Evolutionary conservation across 331 rosid species (phyloP).

Genomic region (Malus hybrid): DNA sequence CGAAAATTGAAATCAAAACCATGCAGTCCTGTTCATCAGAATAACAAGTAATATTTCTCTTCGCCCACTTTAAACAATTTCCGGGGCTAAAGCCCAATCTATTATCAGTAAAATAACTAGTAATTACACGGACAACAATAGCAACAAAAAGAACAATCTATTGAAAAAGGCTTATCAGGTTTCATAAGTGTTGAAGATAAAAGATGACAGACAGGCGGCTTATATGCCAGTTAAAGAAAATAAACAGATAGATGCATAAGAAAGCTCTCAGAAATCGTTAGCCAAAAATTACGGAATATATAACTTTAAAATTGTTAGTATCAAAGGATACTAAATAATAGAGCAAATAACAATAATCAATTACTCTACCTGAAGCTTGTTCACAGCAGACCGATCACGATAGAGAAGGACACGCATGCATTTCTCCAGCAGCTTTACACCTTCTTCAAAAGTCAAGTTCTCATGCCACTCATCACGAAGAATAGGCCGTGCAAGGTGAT

Average conservation of each 20-base stretch:
- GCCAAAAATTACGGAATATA: background rate
- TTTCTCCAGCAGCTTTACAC: conserved; percentile 76
- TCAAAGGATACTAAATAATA: background rate
- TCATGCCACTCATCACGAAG: conserved; percentile 93
- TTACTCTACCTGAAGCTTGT: conserved; percentile 75
- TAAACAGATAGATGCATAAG: background rate
- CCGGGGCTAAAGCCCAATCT: background rate
- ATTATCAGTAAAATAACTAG: background rate
- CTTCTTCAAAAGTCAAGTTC: conserved; percentile 73
- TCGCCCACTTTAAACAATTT: background rate
- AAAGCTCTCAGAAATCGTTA: background rate
- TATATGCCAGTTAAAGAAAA: background rate
- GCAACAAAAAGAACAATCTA: background rate
- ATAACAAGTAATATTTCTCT: background rate
- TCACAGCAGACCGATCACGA: conserved; percentile 90
- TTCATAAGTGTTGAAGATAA: background rate
- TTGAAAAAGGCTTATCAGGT: background rate
- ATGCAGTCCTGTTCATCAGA: background rate
- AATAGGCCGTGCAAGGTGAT: conserved; percentile 88
- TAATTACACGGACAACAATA: background rate
- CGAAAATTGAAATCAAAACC: background rate
- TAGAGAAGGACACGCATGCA: conserved; percentile 90
- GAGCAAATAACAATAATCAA: conserved; percentile 4
- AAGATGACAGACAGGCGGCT: background rate
- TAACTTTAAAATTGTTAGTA: background rate